These are phyloP conservation scores for Pseudogymnoascus sp. DNA, from an alignment of 2,329 filamentous ascomycete genomes.

Conservation along the genomic window DNA sequence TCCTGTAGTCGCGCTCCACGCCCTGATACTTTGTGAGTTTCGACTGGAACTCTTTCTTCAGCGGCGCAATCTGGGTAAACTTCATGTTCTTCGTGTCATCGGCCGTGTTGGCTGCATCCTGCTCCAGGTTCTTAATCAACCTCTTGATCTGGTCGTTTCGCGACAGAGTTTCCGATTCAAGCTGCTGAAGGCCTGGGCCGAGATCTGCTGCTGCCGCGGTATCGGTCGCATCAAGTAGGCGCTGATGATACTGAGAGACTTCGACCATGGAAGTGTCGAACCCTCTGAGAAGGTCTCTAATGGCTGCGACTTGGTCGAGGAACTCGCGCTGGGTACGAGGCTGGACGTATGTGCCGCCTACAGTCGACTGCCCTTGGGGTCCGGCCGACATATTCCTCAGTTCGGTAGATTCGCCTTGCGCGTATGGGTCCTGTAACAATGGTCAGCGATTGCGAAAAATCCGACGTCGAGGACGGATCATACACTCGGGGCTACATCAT, in stretches of 20 bases:
- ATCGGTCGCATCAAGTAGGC: conserved; percentile 59
- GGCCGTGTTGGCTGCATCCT: conserved; percentile 56
- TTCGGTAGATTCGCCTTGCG: conserved; percentile 16
- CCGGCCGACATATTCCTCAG: conserved; percentile 23
- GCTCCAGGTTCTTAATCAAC: conserved; percentile 68
- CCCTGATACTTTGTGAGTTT: conserved; percentile 62
- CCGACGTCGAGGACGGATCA: neutral
- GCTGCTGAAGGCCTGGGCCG: conserved; percentile 47
- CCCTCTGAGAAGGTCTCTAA: conserved; percentile 59
- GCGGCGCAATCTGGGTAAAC: conserved; percentile 59
- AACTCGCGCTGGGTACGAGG: conserved; percentile 58
- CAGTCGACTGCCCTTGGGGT: conserved; percentile 18
- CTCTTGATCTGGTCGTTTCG: conserved; percentile 70
- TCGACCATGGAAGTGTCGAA: conserved; percentile 59
- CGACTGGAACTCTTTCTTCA: conserved; percentile 65
- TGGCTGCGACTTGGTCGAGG: conserved; percentile 55
- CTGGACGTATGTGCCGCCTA: conserved; percentile 23
- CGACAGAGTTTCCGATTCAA: conserved; percentile 61
- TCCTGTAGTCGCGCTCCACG: conserved; percentile 63
- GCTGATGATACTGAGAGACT: conserved; percentile 64
- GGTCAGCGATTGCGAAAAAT: conserved; percentile 3
- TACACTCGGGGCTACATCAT: conserved; percentile 19
- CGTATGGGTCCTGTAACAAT: conserved; percentile 15
- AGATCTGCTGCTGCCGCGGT: conserved; percentile 39
- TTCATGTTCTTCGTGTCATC: conserved; percentile 57